These are phyloP conservation scores for Nothophytophthora sp. DNA, from an alignment of 352 stramenopile species.

Conservation along the genomic window DNA sequence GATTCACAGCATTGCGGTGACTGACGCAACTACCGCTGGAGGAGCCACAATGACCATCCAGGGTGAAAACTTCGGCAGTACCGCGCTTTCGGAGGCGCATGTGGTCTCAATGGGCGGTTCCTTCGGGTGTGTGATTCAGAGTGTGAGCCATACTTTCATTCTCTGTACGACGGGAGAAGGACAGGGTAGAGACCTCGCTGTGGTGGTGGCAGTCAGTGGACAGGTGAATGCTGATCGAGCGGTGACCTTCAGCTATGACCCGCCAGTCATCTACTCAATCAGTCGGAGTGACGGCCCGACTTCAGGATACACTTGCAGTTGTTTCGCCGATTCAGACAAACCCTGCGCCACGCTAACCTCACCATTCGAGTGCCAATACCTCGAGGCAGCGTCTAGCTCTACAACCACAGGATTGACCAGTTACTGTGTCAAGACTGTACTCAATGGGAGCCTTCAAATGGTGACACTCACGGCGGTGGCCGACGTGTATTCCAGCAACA, in stretches of 20 bases:
- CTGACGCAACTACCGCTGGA: slow-evolving; percentile 37
- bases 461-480: slow-evolving; percentile 32
- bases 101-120: slow-evolving; percentile 25
- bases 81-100: slow-evolving; percentile 36
- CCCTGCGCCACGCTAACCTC: slow-evolving; percentile 40
- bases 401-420: slow-evolving; percentile 8
- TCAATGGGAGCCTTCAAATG: slow-evolving; percentile 16
- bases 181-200: slow-evolving; percentile 33
- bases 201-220: slow-evolving; percentile 42
- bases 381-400: slow-evolving; percentile 26
- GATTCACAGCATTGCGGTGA: slow-evolving; percentile 33
- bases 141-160: slow-evolving; percentile 34
- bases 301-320: slow-evolving; percentile 53
- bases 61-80: slow-evolving; percentile 53
- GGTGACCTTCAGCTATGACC: slow-evolving; percentile 41
- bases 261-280: slow-evolving; percentile 40
- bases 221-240: slow-evolving; percentile 25
- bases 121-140: slow-evolving; percentile 38
- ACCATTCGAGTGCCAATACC: slow-evolving; percentile 40
- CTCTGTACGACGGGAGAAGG: slow-evolving; percentile 40
- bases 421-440: slow-evolving; percentile 35
- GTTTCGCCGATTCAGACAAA: slow-evolving; percentile 30
- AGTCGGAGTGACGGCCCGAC: slow-evolving; percentile 46
- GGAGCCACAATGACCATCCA: slow-evolving; percentile 47
- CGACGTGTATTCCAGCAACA: slow-evolving; percentile 41